Evolutionary conservation across 768 basidiomycete species (phyloP).

Genomic region (Pleurotus tuoliensis): DNA sequence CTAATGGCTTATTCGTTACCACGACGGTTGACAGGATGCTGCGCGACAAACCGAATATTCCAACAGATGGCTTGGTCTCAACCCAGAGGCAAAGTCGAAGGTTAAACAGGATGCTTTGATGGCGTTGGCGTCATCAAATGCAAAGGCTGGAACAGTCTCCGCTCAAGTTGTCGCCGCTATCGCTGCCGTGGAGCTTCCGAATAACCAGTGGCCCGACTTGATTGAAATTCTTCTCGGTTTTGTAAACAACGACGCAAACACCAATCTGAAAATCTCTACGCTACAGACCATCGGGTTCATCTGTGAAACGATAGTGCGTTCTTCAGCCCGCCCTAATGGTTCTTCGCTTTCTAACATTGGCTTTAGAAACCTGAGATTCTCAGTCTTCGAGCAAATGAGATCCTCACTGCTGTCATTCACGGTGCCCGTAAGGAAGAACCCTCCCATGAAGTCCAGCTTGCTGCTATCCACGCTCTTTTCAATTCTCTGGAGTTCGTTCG

Average conservation of each 20-base stretch:
- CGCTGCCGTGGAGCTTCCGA: slow-evolving; percentile 88
- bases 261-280: slow-evolving; percentile 79
- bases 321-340: slow-evolving; percentile 3
- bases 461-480: slow-evolving; percentile 88
- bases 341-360: slow-evolving; percentile 14
- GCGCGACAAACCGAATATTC: slow-evolving; percentile 73
- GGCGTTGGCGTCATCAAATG: slow-evolving; percentile 69
- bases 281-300: slow-evolving; percentile 96
- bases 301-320: slow-evolving; percentile 91
- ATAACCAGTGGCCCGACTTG: slow-evolving; percentile 84
- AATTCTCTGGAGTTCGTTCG: slow-evolving; percentile 97
- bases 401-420: slow-evolving; percentile 96
- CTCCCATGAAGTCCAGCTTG: slow-evolving; percentile 84
- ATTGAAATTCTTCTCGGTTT: slow-evolving; percentile 87
- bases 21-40: slow-evolving; percentile 49
- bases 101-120: slow-evolving; percentile 86
- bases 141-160: slow-evolving; percentile 79
- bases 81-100: slow-evolving; percentile 62
- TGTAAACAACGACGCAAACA: slow-evolving; percentile 67
- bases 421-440: slow-evolving; percentile 96
- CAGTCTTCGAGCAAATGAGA: slow-evolving; percentile 89
- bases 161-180: slow-evolving; percentile 94
- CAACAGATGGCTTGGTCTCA: slow-evolving; percentile 79
- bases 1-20: slow-evolving; percentile 14
- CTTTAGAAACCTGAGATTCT: slow-evolving; percentile 89